Evolutionary conservation across 352 stramenopile genomes (phyloP).

Genomic region (Aphanomyces invadans): DNA sequence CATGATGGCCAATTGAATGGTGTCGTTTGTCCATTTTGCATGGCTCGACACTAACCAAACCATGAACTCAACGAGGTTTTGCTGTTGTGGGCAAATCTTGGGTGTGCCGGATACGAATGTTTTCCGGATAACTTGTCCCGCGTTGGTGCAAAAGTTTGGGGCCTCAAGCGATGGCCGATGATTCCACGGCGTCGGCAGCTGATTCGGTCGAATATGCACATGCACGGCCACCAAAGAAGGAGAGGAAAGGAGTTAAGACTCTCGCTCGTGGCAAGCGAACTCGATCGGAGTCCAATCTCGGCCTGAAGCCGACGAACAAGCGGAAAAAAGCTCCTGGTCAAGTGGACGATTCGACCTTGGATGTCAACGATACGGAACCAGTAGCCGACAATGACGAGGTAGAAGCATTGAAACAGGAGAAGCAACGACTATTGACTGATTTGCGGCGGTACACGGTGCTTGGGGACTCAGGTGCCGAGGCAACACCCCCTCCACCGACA

Average conservation of each 20-base stretch:
- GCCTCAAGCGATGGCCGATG: conserved; percentile 9
- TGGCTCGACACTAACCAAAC: neutral
- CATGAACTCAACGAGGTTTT: too few species aligned
- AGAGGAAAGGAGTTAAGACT: neutral
- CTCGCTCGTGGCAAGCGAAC: conserved; percentile 4
- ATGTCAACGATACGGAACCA: neutral
- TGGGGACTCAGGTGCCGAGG: neutral
- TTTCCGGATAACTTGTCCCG: neutral
- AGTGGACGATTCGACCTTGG: neutral
- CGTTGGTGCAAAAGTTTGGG: conserved; percentile 11
- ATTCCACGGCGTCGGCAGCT: neutral
- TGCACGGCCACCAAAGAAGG: neutral
- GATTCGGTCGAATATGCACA: too few species aligned
- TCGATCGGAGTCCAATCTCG: conserved; percentile 8
- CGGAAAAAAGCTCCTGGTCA: neutral
- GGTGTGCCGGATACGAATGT: neutral
- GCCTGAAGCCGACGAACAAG: conserved; percentile 15
- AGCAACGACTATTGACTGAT: neutral
- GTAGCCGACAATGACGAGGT: neutral
- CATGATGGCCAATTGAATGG: too few species aligned
- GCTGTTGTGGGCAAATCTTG: neutral
- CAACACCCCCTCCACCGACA: neutral
- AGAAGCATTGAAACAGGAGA: conserved; percentile 1
- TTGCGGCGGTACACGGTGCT: neutral
- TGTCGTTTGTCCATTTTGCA: too few species aligned